phyloP scores from a whole-genome alignment of 257 asterid species.

The Solanum pimpinellifolium region DNA sequence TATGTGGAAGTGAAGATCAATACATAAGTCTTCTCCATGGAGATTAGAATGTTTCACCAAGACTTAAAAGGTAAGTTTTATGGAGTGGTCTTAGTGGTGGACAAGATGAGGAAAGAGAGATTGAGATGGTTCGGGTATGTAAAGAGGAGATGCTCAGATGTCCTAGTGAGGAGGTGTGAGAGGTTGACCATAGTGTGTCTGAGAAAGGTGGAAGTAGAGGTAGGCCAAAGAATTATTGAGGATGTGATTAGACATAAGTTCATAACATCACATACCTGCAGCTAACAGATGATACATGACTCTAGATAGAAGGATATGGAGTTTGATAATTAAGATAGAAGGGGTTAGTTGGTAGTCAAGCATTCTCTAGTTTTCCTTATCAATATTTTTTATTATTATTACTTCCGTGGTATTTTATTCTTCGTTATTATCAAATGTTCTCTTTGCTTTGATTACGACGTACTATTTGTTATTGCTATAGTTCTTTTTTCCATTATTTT shows the following conservation, averaged over 20 bases:
- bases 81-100: neutral
- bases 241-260: neutral
- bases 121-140: neutral
- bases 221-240: neutral
- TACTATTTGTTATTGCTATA: neutral
- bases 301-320: neutral
- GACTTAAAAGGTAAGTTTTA: neutral
- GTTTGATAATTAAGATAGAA: neutral
- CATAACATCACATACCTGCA: neutral
- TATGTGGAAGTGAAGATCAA: neutral
- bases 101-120: neutral
- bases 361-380: neutral
- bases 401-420: neutral
- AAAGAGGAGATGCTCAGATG: neutral
- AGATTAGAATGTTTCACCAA: neutral
- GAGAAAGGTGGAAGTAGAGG: neutral
- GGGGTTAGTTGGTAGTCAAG: neutral
- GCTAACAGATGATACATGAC: neutral
- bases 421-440: neutral
- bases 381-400: neutral
- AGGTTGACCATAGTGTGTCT: neutral
- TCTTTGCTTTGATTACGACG: neutral
- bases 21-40: neutral
- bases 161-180: neutral
- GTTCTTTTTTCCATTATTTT: neutral